Conservation (phyloP, 805 yeast genomes). For the Debaryomyces tyrocola region DNA sequence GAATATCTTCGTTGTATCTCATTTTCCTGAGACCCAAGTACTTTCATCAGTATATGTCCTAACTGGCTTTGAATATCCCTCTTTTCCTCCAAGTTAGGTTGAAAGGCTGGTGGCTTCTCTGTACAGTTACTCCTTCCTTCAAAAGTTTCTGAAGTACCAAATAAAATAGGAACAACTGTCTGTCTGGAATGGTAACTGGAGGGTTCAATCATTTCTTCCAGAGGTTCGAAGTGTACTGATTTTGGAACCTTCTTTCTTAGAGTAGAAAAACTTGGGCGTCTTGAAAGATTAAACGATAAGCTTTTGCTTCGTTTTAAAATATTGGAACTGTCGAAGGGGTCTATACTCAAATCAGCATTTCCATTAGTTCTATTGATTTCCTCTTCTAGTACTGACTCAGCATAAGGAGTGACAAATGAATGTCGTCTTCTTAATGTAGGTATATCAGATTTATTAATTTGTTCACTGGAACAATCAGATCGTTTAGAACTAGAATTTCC, state of each 20-base stretch:
- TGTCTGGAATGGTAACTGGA: no score
- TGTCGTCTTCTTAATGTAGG: conserved; percentile 11
- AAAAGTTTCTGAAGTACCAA: neutral
- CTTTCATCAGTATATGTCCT: conserved; percentile 1
- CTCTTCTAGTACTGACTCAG: conserved; percentile 4
- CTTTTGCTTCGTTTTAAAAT: conserved; percentile 16
- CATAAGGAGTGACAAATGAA: conserved; percentile 10
- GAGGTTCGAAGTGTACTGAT: conserved; percentile 8
- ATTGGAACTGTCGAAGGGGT: conserved; percentile 17
- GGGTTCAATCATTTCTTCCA: no score
- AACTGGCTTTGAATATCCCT: neutral
- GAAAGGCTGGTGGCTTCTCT: no score
- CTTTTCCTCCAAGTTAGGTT: neutral
- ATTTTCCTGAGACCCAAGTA: conserved; percentile 4
- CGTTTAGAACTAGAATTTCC: conserved; percentile 1
- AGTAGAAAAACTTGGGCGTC: conserved; percentile 9
- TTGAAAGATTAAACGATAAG: conserved; percentile 9
- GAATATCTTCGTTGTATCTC: conserved; percentile 4
- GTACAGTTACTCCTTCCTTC: no score
- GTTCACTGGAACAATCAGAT: conserved; percentile 3
- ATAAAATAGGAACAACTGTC: neutral
- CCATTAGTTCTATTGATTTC: conserved; percentile 5
- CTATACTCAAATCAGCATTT: conserved; percentile 17
- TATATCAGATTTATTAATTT: conserved; percentile 4
- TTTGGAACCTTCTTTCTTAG: conserved; percentile 9